A percentile compares a stretch with the other conserved stretches of the same genome.
Evolutionary conservation across 1,139 yeast species (phyloP).

Genomic region (Candida sp.): DNA sequence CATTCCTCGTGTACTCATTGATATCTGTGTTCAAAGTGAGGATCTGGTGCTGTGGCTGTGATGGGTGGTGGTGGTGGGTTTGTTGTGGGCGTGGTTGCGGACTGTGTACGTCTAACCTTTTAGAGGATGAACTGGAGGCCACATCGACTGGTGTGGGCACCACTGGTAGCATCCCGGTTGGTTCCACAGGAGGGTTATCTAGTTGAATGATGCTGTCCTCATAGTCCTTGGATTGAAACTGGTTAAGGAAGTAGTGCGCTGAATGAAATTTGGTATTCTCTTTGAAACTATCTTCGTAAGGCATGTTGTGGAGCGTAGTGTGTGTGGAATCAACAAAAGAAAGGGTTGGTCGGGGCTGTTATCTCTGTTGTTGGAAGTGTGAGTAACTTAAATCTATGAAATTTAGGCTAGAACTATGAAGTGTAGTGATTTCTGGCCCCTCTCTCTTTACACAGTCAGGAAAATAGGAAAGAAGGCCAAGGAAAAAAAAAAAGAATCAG

Average conservation of each 20-base stretch:
- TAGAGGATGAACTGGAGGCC: not conserved
- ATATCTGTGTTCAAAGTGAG: not conserved
- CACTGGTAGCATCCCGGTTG: not conserved
- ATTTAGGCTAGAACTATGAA: too few relatives aligned
- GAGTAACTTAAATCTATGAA: too few relatives aligned
- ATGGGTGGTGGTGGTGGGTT: not conserved
- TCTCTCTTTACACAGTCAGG: too few relatives aligned
- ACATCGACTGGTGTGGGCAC: not conserved
- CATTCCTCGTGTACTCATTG: not conserved
- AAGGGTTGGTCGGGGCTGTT: too few relatives aligned
- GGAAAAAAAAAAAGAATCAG: too few relatives aligned
- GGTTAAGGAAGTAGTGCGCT: slow-evolving; percentile 30
- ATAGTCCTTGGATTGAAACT: slow-evolving; percentile 29
- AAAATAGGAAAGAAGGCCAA: too few relatives aligned
- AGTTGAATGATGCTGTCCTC: slow-evolving; percentile 20
- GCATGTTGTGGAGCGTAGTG: not conserved
- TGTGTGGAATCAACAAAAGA: too few relatives aligned
- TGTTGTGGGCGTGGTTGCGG: not conserved
- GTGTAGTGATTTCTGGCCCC: too few relatives aligned
- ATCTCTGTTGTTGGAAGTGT: too few relatives aligned
- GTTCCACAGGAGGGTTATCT: slow-evolving; percentile 5
- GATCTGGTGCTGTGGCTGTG: not conserved
- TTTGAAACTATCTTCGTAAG: not conserved
- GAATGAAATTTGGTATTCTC: slow-evolving; percentile 4
- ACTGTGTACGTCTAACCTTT: not conserved